These are phyloP conservation scores for Fusarium napiforme DNA, from an alignment of 2,329 filamentous ascomycete genomes.

Conservation along the genomic window DNA sequence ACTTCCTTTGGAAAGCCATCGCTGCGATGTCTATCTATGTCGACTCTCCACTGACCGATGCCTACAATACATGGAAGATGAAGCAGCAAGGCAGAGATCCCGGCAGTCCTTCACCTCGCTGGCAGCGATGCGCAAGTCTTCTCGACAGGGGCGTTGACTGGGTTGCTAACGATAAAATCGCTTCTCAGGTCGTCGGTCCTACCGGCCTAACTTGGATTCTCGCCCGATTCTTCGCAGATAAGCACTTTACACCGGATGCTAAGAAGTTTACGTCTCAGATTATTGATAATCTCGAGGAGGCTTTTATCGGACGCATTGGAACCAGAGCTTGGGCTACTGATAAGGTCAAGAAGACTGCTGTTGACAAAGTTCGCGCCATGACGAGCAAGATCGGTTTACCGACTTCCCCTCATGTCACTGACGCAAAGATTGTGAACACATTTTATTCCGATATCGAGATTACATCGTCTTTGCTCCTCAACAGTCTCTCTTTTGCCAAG, in stretches of 20 bases:
- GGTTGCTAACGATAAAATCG: not conserved
- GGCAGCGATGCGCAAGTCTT: not conserved
- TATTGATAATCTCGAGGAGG: conserved; percentile 74
- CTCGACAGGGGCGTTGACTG: not conserved
- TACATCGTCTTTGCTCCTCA: conserved; percentile 65
- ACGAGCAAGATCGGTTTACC: conserved; percentile 76
- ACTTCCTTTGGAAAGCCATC: conserved; percentile 72
- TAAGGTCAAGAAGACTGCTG: conserved; percentile 67
- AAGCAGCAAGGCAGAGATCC: conserved; percentile 52
- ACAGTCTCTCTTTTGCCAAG: conserved; percentile 61
- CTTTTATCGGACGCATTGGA: conserved; percentile 70
- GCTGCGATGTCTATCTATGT: conserved; percentile 62
- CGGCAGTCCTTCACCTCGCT: conserved; percentile 3
- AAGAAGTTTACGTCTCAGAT: conserved; percentile 76
- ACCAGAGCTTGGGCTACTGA: conserved; percentile 73
- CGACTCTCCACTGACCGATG: conserved; percentile 68
- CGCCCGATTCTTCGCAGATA: conserved; percentile 76
- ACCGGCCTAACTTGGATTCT: conserved; percentile 71
- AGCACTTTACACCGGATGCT: conserved; percentile 73
- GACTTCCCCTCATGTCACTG: conserved; percentile 69
- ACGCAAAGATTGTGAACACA: conserved; percentile 63
- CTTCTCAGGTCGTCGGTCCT: not conserved
- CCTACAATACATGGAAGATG: conserved; percentile 58
- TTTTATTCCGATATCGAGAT: conserved; percentile 68
- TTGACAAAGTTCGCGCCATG: conserved; percentile 74